phyloP scores from a whole-genome alignment of 1,284 basidiomycete species.

The Fomitopsis palustris region DNA sequence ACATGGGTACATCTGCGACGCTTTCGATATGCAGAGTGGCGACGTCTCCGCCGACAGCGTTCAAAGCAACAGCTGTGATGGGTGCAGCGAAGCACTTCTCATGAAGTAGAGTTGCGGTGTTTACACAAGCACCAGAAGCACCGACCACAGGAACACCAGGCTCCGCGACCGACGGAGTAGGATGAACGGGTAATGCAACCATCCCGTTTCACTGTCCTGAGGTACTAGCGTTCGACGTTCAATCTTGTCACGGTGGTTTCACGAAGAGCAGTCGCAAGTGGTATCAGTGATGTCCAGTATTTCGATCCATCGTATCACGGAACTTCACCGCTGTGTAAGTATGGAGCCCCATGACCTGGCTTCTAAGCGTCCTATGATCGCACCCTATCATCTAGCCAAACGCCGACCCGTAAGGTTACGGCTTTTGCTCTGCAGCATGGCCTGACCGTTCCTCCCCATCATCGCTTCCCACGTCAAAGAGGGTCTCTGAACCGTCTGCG shows the following conservation, averaged over 20 bases:
- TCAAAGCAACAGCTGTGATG: not conserved
- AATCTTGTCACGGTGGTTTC: not conserved
- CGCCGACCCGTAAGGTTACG: not conserved
- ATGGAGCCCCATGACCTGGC: not conserved
- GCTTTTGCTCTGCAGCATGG: not conserved
- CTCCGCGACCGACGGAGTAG: not conserved
- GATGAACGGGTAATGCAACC: not conserved
- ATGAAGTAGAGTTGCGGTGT: not conserved
- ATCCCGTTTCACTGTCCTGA: not conserved
- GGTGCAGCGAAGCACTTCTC: not conserved
- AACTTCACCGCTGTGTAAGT: not conserved
- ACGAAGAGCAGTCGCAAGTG: not conserved
- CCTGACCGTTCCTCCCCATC: not conserved
- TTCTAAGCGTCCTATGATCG: not conserved
- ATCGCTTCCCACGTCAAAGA: slow-evolving; percentile 11
- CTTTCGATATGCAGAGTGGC: not conserved
- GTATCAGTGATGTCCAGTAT: not conserved
- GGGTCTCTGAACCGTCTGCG: not conserved
- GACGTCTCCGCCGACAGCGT: not conserved
- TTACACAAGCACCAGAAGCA: not conserved
- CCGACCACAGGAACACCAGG: not conserved
- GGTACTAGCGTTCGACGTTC: not conserved
- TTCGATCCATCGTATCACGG: not conserved
- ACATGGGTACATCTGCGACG: not conserved
- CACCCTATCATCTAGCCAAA: not conserved